These are phyloP conservation scores for Chernovozyma sophiae-reginae DNA, from an alignment of 1,139 yeast genomes.

Conservation along the genomic window DNA sequence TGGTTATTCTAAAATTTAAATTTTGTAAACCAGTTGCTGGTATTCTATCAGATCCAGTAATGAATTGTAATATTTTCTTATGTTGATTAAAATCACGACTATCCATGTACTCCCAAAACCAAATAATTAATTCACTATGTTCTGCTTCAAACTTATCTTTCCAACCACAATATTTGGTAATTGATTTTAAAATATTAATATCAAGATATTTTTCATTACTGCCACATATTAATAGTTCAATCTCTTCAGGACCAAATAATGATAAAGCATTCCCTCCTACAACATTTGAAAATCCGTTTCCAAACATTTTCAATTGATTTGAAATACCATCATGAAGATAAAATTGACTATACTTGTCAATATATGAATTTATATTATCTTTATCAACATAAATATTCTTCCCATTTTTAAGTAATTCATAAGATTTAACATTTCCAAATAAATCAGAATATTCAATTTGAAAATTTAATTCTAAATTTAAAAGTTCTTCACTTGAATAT, in stretches of 20 bases:
- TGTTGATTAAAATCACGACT: constrained; percentile 45
- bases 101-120: constrained; percentile 84
- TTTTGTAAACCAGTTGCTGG: constrained; percentile 90
- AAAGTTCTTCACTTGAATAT: constrained; percentile 29
- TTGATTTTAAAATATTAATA: constrained; percentile 58
- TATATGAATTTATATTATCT: constrained; percentile 55
- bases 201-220: constrained; percentile 66
- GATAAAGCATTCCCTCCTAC: constrained; percentile 78
- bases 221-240: constrained; percentile 76
- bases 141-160: constrained; percentile 30
- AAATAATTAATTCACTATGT: constrained; percentile 41
- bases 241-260: constrained; percentile 75
- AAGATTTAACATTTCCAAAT: constrained; percentile 34
- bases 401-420: constrained; percentile 60
- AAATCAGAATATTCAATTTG: constrained; percentile 38
- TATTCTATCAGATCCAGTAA: constrained; percentile 86
- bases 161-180: constrained; percentile 73
- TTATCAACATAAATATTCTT: constrained; percentile 46
- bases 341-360: constrained; percentile 57
- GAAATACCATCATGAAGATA: constrained; percentile 54
- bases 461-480: constrained; percentile 28
- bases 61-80: constrained; percentile 63
- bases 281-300: constrained; percentile 68
- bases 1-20: constrained; percentile 56
- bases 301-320: constrained; percentile 53